These are phyloP conservation scores for Bacidia rubella DNA, from an alignment of 495 filamentous ascomycete species.

Conservation along the genomic window DNA sequence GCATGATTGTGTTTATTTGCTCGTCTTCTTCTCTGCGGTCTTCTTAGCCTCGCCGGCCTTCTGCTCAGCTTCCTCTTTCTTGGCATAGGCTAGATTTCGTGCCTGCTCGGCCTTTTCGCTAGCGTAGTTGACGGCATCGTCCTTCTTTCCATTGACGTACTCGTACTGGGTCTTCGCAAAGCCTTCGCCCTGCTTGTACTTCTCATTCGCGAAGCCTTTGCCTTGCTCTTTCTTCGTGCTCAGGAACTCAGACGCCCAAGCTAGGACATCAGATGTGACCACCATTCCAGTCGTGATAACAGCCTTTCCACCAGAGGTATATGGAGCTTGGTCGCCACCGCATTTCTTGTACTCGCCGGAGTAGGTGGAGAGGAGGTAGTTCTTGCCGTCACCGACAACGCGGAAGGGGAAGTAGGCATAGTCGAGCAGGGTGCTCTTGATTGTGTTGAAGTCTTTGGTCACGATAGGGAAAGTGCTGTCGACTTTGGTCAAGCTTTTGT, in stretches of 20 bases:
- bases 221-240: slow-evolving; percentile 47
- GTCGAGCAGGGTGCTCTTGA: slow-evolving; percentile 51
- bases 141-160: slow-evolving; percentile 2
- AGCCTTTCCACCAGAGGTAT: slow-evolving; percentile 59
- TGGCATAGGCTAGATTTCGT: slow-evolving; percentile 19
- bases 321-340: slow-evolving; percentile 42
- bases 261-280: slow-evolving; percentile 52
- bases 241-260: slow-evolving; percentile 42
- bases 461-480: slow-evolving; percentile 74
- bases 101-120: slow-evolving; percentile 12
- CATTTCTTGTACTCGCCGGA: slow-evolving; percentile 64
- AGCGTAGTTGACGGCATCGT: slow-evolving; percentile 6
- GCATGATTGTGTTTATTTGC: no score
- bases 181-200: slow-evolving; percentile 24
- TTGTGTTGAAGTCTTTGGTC: slow-evolving; percentile 71
- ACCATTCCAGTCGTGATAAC: slow-evolving; percentile 59
- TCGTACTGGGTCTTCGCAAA: slow-evolving; percentile 2
- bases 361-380: slow-evolving; percentile 63
- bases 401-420: slow-evolving; percentile 53
- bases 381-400: slow-evolving; percentile 53
- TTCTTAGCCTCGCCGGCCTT: slow-evolving; percentile 8
- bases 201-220: slow-evolving; percentile 43
- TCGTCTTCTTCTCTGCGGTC: background rate
- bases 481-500: slow-evolving; percentile 56
- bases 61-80: slow-evolving; percentile 39